Conservation (phyloP, 768 basidiomycete species). For the Kwoniella pini region DNA sequence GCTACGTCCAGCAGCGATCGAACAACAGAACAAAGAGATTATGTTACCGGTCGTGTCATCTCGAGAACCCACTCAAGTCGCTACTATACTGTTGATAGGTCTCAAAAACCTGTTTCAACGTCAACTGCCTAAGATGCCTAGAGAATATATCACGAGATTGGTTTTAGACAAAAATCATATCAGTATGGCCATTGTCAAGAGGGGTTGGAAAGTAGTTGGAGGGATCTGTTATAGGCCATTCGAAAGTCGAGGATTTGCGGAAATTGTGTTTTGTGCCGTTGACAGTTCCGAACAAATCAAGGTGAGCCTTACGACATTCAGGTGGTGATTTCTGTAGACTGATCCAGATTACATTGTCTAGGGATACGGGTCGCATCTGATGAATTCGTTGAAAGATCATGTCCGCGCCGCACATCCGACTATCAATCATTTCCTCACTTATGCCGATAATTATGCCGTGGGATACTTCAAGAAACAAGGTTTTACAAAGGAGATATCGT, state of each 20-base stretch:
- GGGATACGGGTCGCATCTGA: slow-evolving; percentile 97
- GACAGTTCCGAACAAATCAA: slow-evolving; percentile 96
- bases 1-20: slow-evolving; percentile 76
- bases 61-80: slow-evolving; percentile 67
- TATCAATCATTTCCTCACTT: slow-evolving; percentile 94
- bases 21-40: slow-evolving; percentile 80
- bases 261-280: slow-evolving; percentile 98
- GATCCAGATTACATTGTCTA: slow-evolving; percentile 51
- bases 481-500: slow-evolving; percentile 93
- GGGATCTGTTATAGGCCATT: slow-evolving; percentile 98
- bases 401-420: slow-evolving; percentile 77
- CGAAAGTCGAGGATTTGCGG: slow-evolving; percentile 89
- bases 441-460: slow-evolving; percentile 98
- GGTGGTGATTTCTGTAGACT: background rate
- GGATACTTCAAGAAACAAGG: slow-evolving; percentile 99
- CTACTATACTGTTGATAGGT: slow-evolving; percentile 84
- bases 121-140: slow-evolving; percentile 97
- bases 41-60: slow-evolving; percentile 81
- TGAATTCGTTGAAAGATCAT: slow-evolving; percentile 97
- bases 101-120: slow-evolving; percentile 95
- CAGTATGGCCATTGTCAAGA: slow-evolving; percentile 88
- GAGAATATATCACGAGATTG: slow-evolving; percentile 94
- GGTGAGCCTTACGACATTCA: slow-evolving; percentile 58
- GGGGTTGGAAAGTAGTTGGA: slow-evolving; percentile 92
- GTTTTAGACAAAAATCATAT: slow-evolving; percentile 93